Base-by-base conservation (phyloP, 768 basidiomycete genomes). In the Tremella fuciformis region DNA sequence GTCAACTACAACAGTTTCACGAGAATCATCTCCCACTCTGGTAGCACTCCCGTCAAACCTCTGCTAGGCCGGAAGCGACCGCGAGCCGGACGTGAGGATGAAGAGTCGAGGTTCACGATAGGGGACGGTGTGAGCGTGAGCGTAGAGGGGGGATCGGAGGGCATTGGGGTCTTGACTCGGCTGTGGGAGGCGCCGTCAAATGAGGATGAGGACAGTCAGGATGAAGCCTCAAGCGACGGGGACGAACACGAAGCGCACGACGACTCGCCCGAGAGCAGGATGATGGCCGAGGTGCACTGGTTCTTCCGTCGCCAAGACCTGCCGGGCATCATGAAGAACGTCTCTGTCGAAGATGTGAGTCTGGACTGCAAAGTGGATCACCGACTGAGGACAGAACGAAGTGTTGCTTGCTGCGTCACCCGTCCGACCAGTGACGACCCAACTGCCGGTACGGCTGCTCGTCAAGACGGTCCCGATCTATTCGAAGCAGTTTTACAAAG, bases 201-300 rank as follows among this genome's bases (percentile, higher is more conserved):
- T 8, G 60, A 63, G 9, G 53, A 58, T 7, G 69, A 62, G 1
- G 63, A 67, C 15, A 29, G 26, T 4, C 66, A 59, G 1, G 63
- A 67, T 15, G 62, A 61, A 16, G 57, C 55, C 19, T 59, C 57
- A 0, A 57, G 51, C 11, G 53, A 57, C 18, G 50, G 55, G 15
- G 53, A 38, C 4, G 50, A 55, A 21, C 50, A 57, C 24, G 50
- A 59, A 25, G 63, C 58, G 19, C 51, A 56, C 0, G 67, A 69
- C 44, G 64, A 63, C 4, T 50, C 58, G 26, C 48, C 48, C 3
- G 62, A 51, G 40, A 53, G 47, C 18, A 60, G 57, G 51, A 74
- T 66, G 73, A 72, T 71, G 73, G 71, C 66, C 2, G 69, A 73
- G 52, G 62, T 76, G 15, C 70, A 75, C 55, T 76, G 75, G 75